Evolutionary conservation across 2,329 filamentous ascomycete genomes (phyloP), one percentile per base, ranked within the genome.

Genomic region (Diaporthe caulivora): DNA sequence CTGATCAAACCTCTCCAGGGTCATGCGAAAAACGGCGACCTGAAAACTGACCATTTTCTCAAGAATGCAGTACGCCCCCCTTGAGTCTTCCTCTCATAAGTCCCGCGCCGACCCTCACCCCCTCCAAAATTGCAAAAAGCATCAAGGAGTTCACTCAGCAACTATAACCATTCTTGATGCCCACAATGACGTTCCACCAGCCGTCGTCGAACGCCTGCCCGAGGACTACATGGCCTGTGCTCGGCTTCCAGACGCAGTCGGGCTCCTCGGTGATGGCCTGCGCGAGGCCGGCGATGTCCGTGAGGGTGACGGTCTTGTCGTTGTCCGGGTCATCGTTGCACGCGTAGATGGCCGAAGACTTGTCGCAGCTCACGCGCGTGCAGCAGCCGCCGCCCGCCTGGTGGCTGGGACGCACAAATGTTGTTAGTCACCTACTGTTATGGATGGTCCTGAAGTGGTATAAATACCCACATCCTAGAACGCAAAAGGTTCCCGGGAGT

Each of bases 151-250:
- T 34, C 34, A 9, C 6, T 62, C 57, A 72, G 24, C 64, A 70
- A 34, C 26, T 34, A 1, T 72, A 53, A 2, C 64, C 54, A n/a
- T 68, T 34, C 21, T 31, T 40, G 24, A 70, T 34, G 5, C 64
- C 62, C 21, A 70, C 71, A 26, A 72, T 62, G 4, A 70, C 64
- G 37, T 72, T 70, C 53, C 64, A 70, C 44, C 64, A 17, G 1
- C 62, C 54, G 24, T n/a, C 53, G 17, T 72, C 71, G 53, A 72
- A 72, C 1, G 71, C 71, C 62, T 72, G 71, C 1, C 62, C 53
- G 31, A 62, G 64, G 8, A 47, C 34, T 7, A 53, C 26, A 5
- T 54, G 71, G 31, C 67, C 44, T 11, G 65, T 40, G 7, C 42
- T 34, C 1, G 64, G 71, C n/a, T 53, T 21, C 44, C 44, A 72